Base-by-base conservation (phyloP, 2,329 filamentous ascomycete genomes). In the Fusarium sambucinum region DNA sequence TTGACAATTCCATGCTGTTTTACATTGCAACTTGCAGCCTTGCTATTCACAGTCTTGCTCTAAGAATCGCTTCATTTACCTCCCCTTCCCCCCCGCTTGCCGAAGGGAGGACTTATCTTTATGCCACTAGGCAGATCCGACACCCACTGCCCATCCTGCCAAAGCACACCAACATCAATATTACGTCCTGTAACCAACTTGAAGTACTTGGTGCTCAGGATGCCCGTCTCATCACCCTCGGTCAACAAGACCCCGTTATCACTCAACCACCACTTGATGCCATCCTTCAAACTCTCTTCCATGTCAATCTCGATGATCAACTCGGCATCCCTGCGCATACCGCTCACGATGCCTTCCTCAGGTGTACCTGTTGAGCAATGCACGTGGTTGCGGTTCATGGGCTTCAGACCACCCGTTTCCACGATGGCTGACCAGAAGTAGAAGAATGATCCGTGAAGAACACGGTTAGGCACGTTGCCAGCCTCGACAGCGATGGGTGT, bases 391-490 rank as follows among this genome's bases (percentile, higher is more conserved):
- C 96, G 81, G 0, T 83, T 84, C 96, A 98, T 98, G 60, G 85
- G 86, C 71, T 87, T 89, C 60, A 99, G 80, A 0, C 95, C 94
- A 6, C 94, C 94, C 0, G 86, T 84, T n/a, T 84, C 83, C 13
- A 94, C 78, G 63, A 99, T 98, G 13, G 84, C 75, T 1, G 86
- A 81, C 91, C 94, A 97, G 21, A 91, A 91, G 16, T 87, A 86
- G 72, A 94, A 92, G 76, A 94, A 97, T 0, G 95, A 97, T 37
- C 96, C 95, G 80, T 98, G 94, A 4, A 98, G 87, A 5, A 94
- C 92, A 1, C 85, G 83, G 0, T 83, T 75, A 0, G 93, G 93
- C 2, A 94, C 72, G 65, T 87, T 87, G 25, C 74, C 85, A 9
- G 77, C 80, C 33, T 85, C 85, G 1, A 87, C 75, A 2, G 88